Percentiles rank a stretch among this genome's conserved stretches.
phyloP scores from a whole-genome alignment of 2,329 filamentous ascomycete genomes.

The Scedosporium apiospermum region DNA sequence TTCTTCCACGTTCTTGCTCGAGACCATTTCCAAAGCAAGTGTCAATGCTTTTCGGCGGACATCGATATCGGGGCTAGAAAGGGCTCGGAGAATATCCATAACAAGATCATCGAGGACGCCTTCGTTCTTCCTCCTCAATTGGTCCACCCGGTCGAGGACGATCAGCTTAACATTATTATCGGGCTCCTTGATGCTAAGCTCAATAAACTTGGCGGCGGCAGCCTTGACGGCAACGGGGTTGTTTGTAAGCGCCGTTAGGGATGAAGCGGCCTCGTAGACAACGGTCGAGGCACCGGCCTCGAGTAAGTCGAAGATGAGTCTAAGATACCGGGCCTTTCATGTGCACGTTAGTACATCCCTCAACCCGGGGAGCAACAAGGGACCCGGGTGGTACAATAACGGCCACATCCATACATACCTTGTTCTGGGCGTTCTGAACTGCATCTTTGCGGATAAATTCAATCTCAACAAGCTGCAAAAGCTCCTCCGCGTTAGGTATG shows the following conservation, averaged over 20 bases:
- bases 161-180: slow-evolving; percentile 99
- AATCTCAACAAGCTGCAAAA: slow-evolving; percentile 85
- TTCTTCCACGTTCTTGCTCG: slow-evolving; percentile 97
- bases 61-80: slow-evolving; percentile 92
- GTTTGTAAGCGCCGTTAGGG: slow-evolving; percentile 83
- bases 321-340: slow-evolving; percentile 69
- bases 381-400: neutral
- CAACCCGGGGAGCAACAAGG: too few relatives aligned
- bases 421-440: slow-evolving; percentile 88
- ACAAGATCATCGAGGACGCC: slow-evolving; percentile 86
- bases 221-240: slow-evolving; percentile 98
- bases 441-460: slow-evolving; percentile 98
- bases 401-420: slow-evolving; percentile 51
- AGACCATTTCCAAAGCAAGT: slow-evolving; percentile 94
- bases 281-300: slow-evolving; percentile 91
- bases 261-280: slow-evolving; percentile 94
- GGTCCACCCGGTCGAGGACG: slow-evolving; percentile 86
- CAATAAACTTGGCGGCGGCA: slow-evolving; percentile 90
- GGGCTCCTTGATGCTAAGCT: slow-evolving; percentile 91
- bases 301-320: slow-evolving; percentile 91
- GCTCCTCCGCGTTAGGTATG: slow-evolving; percentile 87
- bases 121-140: slow-evolving; percentile 77
- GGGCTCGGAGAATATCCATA: slow-evolving; percentile 92
- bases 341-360: slow-evolving; percentile 16
- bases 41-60: slow-evolving; percentile 84